Base-by-base conservation (phyloP, 2,329 filamentous ascomycete species). In the Cercospora zeina region DNA sequence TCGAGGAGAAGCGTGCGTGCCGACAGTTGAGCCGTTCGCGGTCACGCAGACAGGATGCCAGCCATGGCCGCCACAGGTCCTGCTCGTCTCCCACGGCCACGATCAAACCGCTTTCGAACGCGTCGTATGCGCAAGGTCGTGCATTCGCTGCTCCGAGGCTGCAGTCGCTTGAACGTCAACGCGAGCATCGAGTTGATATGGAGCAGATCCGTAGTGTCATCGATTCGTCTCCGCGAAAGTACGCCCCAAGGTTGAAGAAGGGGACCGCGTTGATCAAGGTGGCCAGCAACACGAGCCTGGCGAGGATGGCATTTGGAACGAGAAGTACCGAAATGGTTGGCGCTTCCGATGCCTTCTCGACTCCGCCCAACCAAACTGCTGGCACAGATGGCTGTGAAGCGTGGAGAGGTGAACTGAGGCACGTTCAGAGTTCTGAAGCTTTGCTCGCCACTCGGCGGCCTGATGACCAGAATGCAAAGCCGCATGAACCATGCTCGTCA, bases 61-160 rank as follows among this genome's bases (percentile, higher is more conserved):
- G 39, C 10, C 66, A 66, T 37, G 30, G 31, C 27, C 64, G 70
- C 24, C 64, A 68, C n/a, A 60, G 70, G 37, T 71, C 70, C 16
- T 55, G 67, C 31, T 72, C 71, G 5, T 71, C 71, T 14, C 69
- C 71, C 10, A 64, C 67, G 3, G 63, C 58, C 5, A 59, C 62
- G 5, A 55, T 39, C 4, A 65, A 68, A 39, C 67, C 75, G 9
- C 69, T 69, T 21, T 70, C 75, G 13, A 72, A 75, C 8, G 72
- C 76, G 16, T 79, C 79, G 1, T 71, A 70, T 27, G 73, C 79
- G 1, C 81, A 81, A 71, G 82, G 82, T 14, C 80, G 80, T 53
- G 81, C 81, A 0, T 84, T 84, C 63, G 77, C 79, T 31, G 80
- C 80, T 19, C 81, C 82, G 5, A 75, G 81, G 34, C 78, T 79